Conservation (phyloP, 1,284 basidiomycete genomes). For the Agroathelia rolfsii region DNA sequence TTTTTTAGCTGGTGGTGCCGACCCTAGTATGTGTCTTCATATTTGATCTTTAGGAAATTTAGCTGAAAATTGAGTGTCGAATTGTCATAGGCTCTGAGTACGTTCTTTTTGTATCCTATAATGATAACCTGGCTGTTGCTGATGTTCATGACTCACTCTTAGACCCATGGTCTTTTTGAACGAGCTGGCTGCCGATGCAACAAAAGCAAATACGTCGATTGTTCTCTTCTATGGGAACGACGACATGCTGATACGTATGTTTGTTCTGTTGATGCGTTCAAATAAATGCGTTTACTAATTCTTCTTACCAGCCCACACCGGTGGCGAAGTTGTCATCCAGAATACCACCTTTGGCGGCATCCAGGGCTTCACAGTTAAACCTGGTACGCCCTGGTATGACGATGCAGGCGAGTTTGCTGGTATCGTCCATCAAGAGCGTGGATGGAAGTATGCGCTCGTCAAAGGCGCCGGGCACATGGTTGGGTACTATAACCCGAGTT, state of each 20-base stretch:
- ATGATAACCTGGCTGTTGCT: constrained; percentile 7
- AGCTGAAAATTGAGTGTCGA: no score
- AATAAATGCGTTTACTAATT: no score
- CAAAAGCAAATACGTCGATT: constrained; percentile 35
- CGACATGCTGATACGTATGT: constrained; percentile 56
- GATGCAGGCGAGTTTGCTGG: constrained; percentile 51
- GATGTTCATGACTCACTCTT: constrained; percentile 9
- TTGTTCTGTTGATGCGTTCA: no score
- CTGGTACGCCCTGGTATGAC: constrained; percentile 55
- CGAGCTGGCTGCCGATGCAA: constrained; percentile 54
- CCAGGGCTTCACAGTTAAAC: constrained; percentile 58
- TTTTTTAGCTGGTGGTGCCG: constrained; percentile 19
- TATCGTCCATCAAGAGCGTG: constrained; percentile 62
- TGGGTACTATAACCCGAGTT: constrained; percentile 34
- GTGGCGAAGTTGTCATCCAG: no score
- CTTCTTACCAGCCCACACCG: no score
- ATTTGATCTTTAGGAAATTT: constrained; percentile 3
- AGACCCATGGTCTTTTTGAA: constrained; percentile 57
- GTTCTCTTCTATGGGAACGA: constrained; percentile 61
- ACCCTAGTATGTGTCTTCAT: constrained; percentile 33
- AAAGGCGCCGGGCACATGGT: constrained; percentile 50
- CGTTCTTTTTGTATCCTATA: constrained; percentile 15
- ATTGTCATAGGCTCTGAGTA: constrained; percentile 36
- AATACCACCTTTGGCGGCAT: constrained; percentile 70
- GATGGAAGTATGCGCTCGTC: constrained; percentile 55